Percentiles rank a stretch among this genome's conserved stretches.
These are phyloP conservation scores for Amanita polypyramis DNA, from an alignment of 768 basidiomycete genomes.

Conservation along the genomic window DNA sequence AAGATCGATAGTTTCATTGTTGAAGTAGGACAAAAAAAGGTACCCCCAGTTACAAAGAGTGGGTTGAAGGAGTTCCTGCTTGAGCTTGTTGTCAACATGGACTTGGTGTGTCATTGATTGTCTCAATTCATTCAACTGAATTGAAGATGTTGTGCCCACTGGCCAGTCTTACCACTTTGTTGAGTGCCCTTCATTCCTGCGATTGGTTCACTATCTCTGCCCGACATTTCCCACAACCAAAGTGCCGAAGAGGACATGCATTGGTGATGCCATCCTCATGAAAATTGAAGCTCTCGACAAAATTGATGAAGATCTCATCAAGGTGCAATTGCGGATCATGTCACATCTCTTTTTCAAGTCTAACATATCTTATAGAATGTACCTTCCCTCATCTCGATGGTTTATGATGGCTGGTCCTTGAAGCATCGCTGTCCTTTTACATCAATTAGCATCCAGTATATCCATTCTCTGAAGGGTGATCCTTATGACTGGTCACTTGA, in stretches of 20 bases:
- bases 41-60: conserved; percentile 7
- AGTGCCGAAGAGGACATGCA: conserved; percentile 10
- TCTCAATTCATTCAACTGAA: no score
- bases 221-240: conserved; percentile 4
- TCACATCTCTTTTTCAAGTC: background rate
- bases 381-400: conserved; percentile 6
- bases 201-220: conserved; percentile 5
- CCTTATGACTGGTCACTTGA: conserved; percentile 9
- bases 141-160: no score
- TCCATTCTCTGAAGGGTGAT: conserved; percentile 4
- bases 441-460: conserved; percentile 10
- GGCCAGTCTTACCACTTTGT: conserved; percentile 13
- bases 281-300: conserved; percentile 9
- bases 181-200: conserved; percentile 6
- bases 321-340: conserved; percentile 5
- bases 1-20: background rate
- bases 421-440: conserved; percentile 8
- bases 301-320: conserved; percentile 6
- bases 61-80: conserved; percentile 10
- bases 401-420: conserved; percentile 12
- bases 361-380: conserved; percentile 6
- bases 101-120: conserved; percentile 11
- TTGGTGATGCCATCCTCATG: conserved; percentile 5
- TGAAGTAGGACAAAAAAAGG: background rate
- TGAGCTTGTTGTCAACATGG: conserved; percentile 11